Evolutionary conservation across 2,329 filamentous ascomycete genomes (phyloP), one percentile per base, ranked within the genome.

Genomic region (Phialophora chinensis): DNA sequence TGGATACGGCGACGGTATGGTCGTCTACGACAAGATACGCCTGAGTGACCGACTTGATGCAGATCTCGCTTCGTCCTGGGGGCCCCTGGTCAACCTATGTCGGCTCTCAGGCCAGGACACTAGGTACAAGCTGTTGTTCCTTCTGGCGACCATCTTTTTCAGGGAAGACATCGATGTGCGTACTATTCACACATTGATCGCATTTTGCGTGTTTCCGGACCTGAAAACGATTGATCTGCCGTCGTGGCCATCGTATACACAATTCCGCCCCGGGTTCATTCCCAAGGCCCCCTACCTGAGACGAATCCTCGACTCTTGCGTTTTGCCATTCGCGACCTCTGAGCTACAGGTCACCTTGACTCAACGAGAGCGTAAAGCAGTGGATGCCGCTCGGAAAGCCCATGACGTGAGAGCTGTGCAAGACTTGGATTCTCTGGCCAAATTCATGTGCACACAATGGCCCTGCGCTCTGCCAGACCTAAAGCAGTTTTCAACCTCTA

Each of bases 1-100:
- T 20, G 72, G 65, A 47, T 65, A 73, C 10, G 20, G 68, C 7
- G 61, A 69, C 8, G 65, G 70, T 14, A 31, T 38, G 25, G 31
- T 52, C 11, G 29, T 27, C 29, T 57, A 57, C 23, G 63, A 66
- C 33, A 44, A n/a, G 31, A 29, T 50, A 42, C 57, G 58, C 6
- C 38, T 66, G 38, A 66, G 50, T 56, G 63, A 66, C 17, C 52
- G 50, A 3, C 58, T 66, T 11, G 52, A 61, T 25, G 47, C 44
- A n/a, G 58, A 62, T 42, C 17, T 66, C 2, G 58, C 63, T 35
- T 66, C 63, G 20, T 62, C 50, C 2, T 66, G 63, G 63, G 63
- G 63, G 12, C 59, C 59, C 10, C 27, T 61, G 14, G 63, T 62
- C 47, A 62, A 66, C 47, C 42, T 61, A 8, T 66, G 54, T 25